Evolutionary conservation across 768 basidiomycete genomes (phyloP).

Genomic region (Podaxis rugospora): DNA sequence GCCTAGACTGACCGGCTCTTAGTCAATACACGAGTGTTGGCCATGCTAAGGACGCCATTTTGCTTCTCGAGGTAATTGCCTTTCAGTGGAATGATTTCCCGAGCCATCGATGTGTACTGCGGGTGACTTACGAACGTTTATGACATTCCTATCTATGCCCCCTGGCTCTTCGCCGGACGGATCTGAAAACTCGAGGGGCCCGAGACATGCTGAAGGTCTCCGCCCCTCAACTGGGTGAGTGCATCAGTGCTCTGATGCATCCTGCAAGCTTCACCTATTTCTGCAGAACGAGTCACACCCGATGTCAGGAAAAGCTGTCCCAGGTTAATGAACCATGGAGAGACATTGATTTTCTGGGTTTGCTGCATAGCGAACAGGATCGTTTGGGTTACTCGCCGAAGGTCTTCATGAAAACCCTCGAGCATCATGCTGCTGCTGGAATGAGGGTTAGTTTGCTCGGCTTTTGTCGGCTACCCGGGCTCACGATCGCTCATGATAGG

Average conservation of each 20-base stretch:
- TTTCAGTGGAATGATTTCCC: not conserved
- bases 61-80: slow-evolving; percentile 50
- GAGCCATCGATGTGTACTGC: not conserved
- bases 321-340: slow-evolving; percentile 20
- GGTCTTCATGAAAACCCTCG: slow-evolving; percentile 40
- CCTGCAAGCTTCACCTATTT: not conserved
- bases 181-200: slow-evolving; percentile 52
- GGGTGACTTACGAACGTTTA: slow-evolving; percentile 67
- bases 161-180: slow-evolving; percentile 80
- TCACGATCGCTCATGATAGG: slow-evolving; percentile 24
- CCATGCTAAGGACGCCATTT: slow-evolving; percentile 62
- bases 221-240: not conserved
- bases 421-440: slow-evolving; percentile 79
- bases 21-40: slow-evolving; percentile 47
- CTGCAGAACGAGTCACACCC: slow-evolving; percentile 27
- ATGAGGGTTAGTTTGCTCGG: slow-evolving; percentile 61
- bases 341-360: not conserved
- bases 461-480: not conserved
- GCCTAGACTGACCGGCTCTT: not conserved
- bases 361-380: not conserved
- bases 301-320: slow-evolving; percentile 26
- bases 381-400: not conserved
- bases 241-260: not conserved
- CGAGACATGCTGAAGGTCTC: slow-evolving; percentile 38
- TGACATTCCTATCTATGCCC: slow-evolving; percentile 64